These are phyloP conservation scores for Glarea lozoyensis DNA, from an alignment of 495 filamentous ascomycete species.

Conservation along the genomic window DNA sequence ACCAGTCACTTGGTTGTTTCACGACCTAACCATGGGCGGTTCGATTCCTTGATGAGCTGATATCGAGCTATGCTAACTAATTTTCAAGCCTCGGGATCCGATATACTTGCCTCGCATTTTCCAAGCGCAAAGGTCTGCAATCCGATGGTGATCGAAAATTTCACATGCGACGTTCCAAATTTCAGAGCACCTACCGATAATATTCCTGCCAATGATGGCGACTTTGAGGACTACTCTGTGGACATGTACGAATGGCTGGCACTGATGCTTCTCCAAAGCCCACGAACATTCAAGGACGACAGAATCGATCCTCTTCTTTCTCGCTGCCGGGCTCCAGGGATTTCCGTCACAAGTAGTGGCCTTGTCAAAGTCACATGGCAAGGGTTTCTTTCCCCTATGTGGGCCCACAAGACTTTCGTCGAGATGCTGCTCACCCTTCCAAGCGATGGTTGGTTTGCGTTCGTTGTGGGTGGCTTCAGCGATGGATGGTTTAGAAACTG, in stretches of 20 bases:
- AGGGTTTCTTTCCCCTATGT: slow-evolving; percentile 39
- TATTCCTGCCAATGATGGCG: slow-evolving; percentile 31
- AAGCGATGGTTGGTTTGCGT: slow-evolving; percentile 38
- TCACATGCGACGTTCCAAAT: slow-evolving; percentile 37
- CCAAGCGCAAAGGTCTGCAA: slow-evolving; percentile 38
- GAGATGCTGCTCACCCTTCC: slow-evolving; percentile 31
- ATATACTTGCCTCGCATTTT: slow-evolving; percentile 44
- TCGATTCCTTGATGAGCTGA: slow-evolving; percentile 17
- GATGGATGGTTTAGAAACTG: slow-evolving; percentile 31
- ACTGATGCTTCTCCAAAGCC: slow-evolving; percentile 60
- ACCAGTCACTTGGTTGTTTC: slow-evolving; percentile 75
- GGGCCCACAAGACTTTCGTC: slow-evolving; percentile 32
- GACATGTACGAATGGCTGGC: slow-evolving; percentile 80
- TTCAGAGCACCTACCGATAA: slow-evolving; percentile 34
- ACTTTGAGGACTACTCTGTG: slow-evolving; percentile 51
- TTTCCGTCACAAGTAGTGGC: slow-evolving; percentile 13
- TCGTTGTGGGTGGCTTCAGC: slow-evolving; percentile 36
- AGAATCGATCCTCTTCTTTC: slow-evolving; percentile 71
- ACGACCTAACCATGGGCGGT: slow-evolving; percentile 41
- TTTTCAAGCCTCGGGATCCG: slow-evolving; percentile 29
- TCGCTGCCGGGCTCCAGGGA: slow-evolving; percentile 61
- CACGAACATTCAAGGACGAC: slow-evolving; percentile 59
- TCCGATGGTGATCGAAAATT: slow-evolving; percentile 23
- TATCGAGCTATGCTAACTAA: slow-evolving; percentile 1
- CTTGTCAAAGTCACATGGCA: slow-evolving; percentile 44